These are phyloP conservation scores for Saccharomycopsis sp. DNA, from an alignment of 805 yeast species.

Conservation along the genomic window DNA sequence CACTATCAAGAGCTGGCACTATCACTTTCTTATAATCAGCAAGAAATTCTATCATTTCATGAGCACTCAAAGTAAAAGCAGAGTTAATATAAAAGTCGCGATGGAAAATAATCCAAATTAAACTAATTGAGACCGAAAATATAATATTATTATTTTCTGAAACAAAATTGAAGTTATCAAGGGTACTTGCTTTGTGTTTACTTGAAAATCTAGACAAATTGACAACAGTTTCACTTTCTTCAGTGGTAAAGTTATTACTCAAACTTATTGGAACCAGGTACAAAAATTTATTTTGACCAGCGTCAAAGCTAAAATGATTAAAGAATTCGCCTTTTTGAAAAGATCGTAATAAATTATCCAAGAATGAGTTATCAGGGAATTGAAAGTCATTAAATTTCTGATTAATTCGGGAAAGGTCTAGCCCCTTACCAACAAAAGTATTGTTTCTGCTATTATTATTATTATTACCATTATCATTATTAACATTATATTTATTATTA, in stretches of 20 bases:
- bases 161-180: constrained; percentile 7
- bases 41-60: not conserved
- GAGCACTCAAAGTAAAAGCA: not conserved
- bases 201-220: not conserved
- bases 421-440: not conserved
- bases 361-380: constrained; percentile 5
- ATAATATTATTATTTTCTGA: not conserved
- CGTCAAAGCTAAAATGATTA: constrained; percentile 2
- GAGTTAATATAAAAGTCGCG: constrained; percentile 16
- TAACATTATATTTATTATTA: not conserved
- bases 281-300: not conserved
- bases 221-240: constrained; percentile 15
- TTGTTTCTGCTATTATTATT: not conserved
- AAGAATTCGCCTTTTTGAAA: constrained; percentile 19
- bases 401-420: not conserved
- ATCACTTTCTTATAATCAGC: not conserved
- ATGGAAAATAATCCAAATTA: constrained; percentile 13
- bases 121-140: constrained; percentile 4
- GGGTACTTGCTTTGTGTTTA: not conserved
- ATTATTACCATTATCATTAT: not conserved
- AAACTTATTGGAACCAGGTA: constrained; percentile 14
- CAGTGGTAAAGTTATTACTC: constrained; percentile 15
- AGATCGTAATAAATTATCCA: constrained; percentile 13
- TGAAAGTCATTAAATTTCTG: not conserved
- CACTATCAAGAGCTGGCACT: not conserved